Base-by-base conservation (phyloP, 169 alveolate species). In the Sarcocystis neurona region DNA sequence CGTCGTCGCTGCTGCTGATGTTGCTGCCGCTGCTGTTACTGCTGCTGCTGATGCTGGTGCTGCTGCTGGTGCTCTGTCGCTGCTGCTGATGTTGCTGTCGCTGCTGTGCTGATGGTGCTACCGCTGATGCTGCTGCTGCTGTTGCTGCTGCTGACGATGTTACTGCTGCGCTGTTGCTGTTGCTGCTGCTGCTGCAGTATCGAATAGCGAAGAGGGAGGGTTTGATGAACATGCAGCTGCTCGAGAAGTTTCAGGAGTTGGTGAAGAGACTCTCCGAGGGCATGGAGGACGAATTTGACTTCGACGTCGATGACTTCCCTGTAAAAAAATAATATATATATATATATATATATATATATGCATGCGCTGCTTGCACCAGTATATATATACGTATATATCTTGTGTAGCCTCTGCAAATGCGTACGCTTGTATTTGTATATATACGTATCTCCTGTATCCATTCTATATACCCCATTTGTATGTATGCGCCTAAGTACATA, bases 201-300 rank as follows among this genome's bases (percentile, higher is more conserved):
- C 77, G 92, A 41, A 92, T 92, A 43, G 93, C 92, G 39, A 86
- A 91, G 3, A 90, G 94, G 39, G 95, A 93, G 58, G 95, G 94
- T 6, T 53, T 93, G 84, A 78, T 90, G 78, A 66, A 44, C 43
- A 41, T 58, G 56, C 39, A 46, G 89, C 68, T 88, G 56, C 88
- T 89, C 3, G 90, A 88, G 41, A 41, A 74, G 44, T 93, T 93
- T 48, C 84, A 85, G 30, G 60, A 74, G 80, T 92, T 91, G 58
- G 90, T 91, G 47, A 90, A 92, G 58, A 3, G 79, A 32, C 63
- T 92, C 44, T 89, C 91, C 39, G 93, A 90, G 56, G 90, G 82
- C 58, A 79, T 90, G 60, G 88, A 86, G 85, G 58, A 46, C n/a
- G 94, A 85, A 41, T 53, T 58, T 20, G 87, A 78, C 32, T 44